Evolutionary conservation across 1,139 yeast species (phyloP).

Genomic region (Yamadazyma diospyri): DNA sequence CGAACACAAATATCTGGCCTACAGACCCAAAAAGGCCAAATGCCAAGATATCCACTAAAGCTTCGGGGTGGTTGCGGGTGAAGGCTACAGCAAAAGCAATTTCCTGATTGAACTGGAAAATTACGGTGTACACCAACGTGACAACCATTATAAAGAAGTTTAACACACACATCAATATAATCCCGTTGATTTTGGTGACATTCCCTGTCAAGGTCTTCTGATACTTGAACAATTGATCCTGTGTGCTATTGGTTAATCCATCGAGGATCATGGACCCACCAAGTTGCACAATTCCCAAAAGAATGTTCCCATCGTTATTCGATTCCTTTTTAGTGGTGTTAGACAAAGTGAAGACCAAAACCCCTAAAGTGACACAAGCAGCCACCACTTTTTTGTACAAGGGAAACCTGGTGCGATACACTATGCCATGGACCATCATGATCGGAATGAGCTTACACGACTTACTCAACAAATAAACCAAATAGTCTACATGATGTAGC

Average conservation of each 20-base stretch:
- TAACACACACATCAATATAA: slow-evolving; percentile 80
- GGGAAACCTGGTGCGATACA: slow-evolving; percentile 74
- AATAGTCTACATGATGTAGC: slow-evolving; percentile 77
- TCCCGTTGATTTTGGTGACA: slow-evolving; percentile 47
- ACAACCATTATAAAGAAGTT: slow-evolving; percentile 54
- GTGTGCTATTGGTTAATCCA: slow-evolving; percentile 91
- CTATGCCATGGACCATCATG: slow-evolving; percentile 72
- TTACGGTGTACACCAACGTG: slow-evolving; percentile 36
- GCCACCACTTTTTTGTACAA: slow-evolving; percentile 77
- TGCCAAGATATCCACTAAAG: slow-evolving; percentile 54
- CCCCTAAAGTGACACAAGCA: slow-evolving; percentile 72
- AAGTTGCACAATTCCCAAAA: slow-evolving; percentile 60
- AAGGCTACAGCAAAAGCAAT: slow-evolving; percentile 46
- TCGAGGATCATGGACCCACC: slow-evolving; percentile 69
- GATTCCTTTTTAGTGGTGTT: slow-evolving; percentile 20
- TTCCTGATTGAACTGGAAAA: slow-evolving; percentile 45
- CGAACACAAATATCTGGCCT: slow-evolving; percentile 89
- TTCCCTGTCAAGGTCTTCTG: slow-evolving; percentile 12
- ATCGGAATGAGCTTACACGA: slow-evolving; percentile 94
- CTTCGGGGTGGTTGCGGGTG: slow-evolving; percentile 34
- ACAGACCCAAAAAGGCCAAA: slow-evolving; percentile 83
- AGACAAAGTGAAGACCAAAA: slow-evolving; percentile 66
- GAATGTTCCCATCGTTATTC: slow-evolving; percentile 38
- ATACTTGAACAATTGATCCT: slow-evolving; percentile 71
- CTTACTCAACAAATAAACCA: slow-evolving; percentile 82